Evolutionary conservation across 2,329 filamentous ascomycete genomes (phyloP).

Genomic region (Aspergillus melleus): DNA sequence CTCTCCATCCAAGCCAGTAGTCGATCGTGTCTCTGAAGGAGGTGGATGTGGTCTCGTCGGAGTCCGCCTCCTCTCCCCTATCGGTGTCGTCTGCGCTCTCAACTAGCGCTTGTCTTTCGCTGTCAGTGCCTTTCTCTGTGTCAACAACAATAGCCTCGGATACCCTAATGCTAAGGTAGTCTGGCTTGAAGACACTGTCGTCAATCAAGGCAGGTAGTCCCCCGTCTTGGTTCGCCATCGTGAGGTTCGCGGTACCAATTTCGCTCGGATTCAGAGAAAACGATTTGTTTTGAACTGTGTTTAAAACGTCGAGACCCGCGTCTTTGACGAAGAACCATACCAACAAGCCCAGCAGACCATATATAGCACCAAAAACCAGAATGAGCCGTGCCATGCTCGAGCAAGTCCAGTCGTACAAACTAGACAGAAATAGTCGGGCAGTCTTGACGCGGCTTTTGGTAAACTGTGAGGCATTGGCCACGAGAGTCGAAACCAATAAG

Average conservation of each 20-base stretch:
- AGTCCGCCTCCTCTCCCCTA: background rate
- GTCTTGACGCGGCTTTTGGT: background rate
- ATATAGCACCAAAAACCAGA: background rate
- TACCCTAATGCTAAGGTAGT: background rate
- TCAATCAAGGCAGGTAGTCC: background rate
- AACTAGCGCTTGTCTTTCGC: background rate
- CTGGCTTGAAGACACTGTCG: background rate
- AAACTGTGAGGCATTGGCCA: background rate
- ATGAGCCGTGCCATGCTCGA: background rate
- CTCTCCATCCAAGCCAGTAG: conserved; percentile 35
- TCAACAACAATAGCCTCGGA: too few species aligned
- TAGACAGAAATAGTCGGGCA: too few species aligned
- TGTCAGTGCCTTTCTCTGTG: background rate
- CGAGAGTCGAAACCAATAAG: background rate
- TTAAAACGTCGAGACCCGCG: background rate
- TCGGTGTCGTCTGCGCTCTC: background rate
- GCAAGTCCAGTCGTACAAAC: background rate
- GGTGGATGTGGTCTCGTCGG: background rate
- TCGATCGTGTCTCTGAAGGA: conserved; percentile 31
- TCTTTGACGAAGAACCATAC: background rate
- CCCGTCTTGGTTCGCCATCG: background rate
- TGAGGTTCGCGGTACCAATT: background rate
- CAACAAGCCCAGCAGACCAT: background rate
- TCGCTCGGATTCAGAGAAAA: background rate
- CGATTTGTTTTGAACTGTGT: background rate